These are phyloP conservation scores for Blastobotrys terrestris DNA, from an alignment of 805 yeast species.

Conservation along the genomic window DNA sequence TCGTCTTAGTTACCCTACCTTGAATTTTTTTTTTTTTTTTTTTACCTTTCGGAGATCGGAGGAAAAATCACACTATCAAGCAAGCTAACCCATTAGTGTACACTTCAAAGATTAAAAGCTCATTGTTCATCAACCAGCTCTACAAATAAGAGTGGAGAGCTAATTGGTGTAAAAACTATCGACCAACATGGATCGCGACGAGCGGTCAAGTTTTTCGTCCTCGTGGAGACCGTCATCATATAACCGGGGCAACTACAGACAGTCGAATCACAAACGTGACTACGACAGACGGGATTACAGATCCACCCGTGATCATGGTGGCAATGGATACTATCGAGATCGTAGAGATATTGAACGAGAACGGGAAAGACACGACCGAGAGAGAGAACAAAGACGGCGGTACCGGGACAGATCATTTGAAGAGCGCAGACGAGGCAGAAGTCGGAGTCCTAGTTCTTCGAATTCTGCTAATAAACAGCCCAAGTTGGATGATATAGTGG, in stretches of 20 bases:
- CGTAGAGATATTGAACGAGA: slow-evolving; percentile 17
- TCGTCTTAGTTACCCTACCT: background rate
- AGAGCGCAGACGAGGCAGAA: slow-evolving; percentile 6
- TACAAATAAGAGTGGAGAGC: background rate
- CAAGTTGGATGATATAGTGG: slow-evolving; percentile 36
- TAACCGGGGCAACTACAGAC: background rate
- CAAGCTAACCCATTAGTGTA: no score
- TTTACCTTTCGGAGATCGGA: background rate
- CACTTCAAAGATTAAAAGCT: no score
- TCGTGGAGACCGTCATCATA: slow-evolving; percentile 4
- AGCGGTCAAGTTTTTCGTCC: background rate
- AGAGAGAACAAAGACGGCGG: slow-evolving; percentile 15
- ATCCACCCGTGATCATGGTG: background rate
- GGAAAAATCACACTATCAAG: background rate
- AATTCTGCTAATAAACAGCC: slow-evolving; percentile 2
- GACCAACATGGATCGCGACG: background rate
- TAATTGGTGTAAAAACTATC: background rate
- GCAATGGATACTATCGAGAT: slow-evolving; percentile 15
- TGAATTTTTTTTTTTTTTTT: background rate
- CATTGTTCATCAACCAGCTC: background rate
- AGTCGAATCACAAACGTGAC: background rate
- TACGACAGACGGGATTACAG: slow-evolving; percentile 4
- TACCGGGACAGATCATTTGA: slow-evolving; percentile 14
- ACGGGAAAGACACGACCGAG: slow-evolving; percentile 16
- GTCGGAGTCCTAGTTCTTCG: slow-evolving; percentile 6